Conservation (phyloP, 306 rosid species). For the Inga oerstediana region DNA sequence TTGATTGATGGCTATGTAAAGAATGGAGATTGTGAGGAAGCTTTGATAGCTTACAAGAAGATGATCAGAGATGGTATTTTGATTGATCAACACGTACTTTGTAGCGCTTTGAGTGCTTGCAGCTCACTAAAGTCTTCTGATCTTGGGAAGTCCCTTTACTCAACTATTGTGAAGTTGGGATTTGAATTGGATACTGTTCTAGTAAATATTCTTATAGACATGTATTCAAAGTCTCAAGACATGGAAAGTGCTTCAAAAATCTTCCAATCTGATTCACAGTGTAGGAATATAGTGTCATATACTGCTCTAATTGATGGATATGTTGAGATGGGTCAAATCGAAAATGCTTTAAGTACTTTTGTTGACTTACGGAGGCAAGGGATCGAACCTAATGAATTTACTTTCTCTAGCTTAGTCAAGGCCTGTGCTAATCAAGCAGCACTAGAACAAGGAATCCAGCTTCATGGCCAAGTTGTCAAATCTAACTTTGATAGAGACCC, state of each 20-base stretch:
- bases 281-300: slow-evolving; percentile 52
- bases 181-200: slow-evolving; percentile 43
- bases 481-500: slow-evolving; percentile 48
- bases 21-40: slow-evolving; percentile 50
- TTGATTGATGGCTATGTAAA: slow-evolving; percentile 65
- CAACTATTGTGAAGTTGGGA: slow-evolving; percentile 53
- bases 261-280: slow-evolving; percentile 33
- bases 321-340: slow-evolving; percentile 46
- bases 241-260: slow-evolving; percentile 54
- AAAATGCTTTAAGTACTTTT: slow-evolving; percentile 49
- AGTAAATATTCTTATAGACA: slow-evolving; percentile 51
- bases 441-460: slow-evolving; percentile 58
- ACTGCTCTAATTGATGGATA: slow-evolving; percentile 55
- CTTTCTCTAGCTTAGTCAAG: slow-evolving; percentile 67
- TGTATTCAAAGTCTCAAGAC: slow-evolving; percentile 56
- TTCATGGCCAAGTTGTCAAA: slow-evolving; percentile 62
- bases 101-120: slow-evolving; percentile 53
- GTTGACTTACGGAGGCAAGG: slow-evolving; percentile 45
- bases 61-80: slow-evolving; percentile 46
- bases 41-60: slow-evolving; percentile 49
- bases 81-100: slow-evolving; percentile 57
- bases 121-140: slow-evolving; percentile 36
- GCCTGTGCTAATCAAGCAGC: slow-evolving; percentile 62
- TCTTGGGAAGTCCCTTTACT: slow-evolving; percentile 55
- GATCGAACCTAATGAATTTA: slow-evolving; percentile 58